Base-by-base conservation (phyloP, 2,329 filamentous ascomycete genomes). In the Aschersonia sp. region DNA sequence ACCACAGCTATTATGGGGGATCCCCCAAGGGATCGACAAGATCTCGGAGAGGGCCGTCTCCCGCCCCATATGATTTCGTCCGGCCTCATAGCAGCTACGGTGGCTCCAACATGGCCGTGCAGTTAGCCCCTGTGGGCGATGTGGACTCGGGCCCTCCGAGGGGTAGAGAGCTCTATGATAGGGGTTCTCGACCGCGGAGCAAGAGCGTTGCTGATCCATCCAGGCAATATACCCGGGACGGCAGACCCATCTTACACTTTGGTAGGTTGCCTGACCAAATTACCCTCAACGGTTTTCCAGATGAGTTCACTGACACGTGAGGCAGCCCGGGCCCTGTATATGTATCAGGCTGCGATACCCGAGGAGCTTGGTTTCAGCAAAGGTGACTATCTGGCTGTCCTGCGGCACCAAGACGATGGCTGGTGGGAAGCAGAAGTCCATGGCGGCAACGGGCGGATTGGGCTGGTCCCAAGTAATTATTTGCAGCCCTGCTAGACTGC, bases 401-500 rank as follows among this genome's bases (percentile, higher is more conserved):
- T 95, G 44, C 77, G 89, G 50, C 79, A 94, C 58, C 92, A 98
- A 66, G 92, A 98, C 62, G 92, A 98, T 60, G 92, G 92, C 22
- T 98, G 92, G 92, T 98, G 94, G 92, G 92, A 98, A 68, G 94
- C 94, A 10, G 90, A 95, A 64, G 79, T 95, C 41, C 85, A 89
- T 43, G 81, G 82, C 30, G 73, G 74, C 52, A 76, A 72, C 52
- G 78, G 74, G 45, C 72, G 66, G 45, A 61, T 73, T 49, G 79
- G 79, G 51, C 69, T 83, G 58, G 79, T 83, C 53, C 79, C 79
- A 53, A 83, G 79, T 63, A 83, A 83, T 60, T 83, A 83, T 56
- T 68, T 83, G 50, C 74, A 79, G 62, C 66, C 72, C 43, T 71
- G 69, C 51, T 75, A 43, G 43, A 45, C 9, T 30, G 29, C 8